These are phyloP conservation scores for Luvunga scandens DNA, from an alignment of 345 rosid genomes.

Conservation along the genomic window DNA sequence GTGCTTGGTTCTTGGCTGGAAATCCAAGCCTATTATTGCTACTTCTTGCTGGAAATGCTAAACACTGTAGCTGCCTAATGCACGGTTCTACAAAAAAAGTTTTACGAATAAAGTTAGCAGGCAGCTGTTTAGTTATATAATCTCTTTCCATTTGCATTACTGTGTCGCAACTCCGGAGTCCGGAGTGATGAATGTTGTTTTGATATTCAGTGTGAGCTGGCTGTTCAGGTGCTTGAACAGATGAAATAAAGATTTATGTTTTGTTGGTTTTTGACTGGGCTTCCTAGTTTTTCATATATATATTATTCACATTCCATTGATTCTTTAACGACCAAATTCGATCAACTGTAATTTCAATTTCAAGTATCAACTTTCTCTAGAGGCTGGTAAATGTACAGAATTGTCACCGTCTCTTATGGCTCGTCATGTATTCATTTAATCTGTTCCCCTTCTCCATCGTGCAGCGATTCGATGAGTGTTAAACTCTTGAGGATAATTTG, in stretches of 20 bases:
- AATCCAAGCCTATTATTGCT: conserved; percentile 59
- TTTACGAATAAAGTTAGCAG: neutral
- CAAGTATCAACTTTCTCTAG: neutral
- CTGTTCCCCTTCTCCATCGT: neutral
- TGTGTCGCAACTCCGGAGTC: neutral
- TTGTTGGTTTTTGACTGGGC: conserved; percentile 5
- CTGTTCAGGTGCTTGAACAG: conserved; percentile 20
- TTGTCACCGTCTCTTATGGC: neutral
- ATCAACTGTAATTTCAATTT: neutral
- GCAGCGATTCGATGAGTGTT: neutral
- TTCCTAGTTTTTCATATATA: neutral
- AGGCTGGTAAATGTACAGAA: neutral
- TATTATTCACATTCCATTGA: conserved; percentile 14
- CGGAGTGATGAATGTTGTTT: conserved; percentile 2
- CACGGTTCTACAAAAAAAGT: conserved; percentile 11
- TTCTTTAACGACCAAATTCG: conserved; percentile 6
- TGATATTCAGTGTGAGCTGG: conserved; percentile 1
- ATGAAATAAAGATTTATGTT: conserved; percentile 21
- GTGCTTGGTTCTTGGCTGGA: conserved; percentile 67
- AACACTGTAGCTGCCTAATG: neutral
- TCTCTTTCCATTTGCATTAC: neutral
- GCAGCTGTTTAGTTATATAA: neutral
- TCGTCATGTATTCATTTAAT: neutral
- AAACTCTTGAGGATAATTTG: neutral
- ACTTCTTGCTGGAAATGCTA: conserved; percentile 68